Evolutionary conservation across 2,329 filamentous ascomycete species (phyloP), one percentile per base, ranked within the genome.

Genomic region (Fusarium siculi): DNA sequence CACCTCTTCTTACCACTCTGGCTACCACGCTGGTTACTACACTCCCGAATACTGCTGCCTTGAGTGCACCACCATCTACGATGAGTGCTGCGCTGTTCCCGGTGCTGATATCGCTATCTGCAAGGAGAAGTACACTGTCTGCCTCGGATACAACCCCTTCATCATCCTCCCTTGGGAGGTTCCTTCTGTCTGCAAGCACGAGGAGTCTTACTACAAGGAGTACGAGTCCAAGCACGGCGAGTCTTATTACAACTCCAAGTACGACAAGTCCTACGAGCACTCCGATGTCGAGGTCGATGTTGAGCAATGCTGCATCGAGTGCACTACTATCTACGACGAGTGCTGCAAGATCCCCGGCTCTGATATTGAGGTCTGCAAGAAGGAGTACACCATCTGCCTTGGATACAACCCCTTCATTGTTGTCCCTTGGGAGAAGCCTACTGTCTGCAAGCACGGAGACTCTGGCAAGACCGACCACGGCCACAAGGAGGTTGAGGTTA

Each of bases 41-140:
- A 69, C 67, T 18, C 46, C 68, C 15, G 70, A 73, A 42, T 73
- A 73, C 39, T 73, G 70, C 53, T 73, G 70, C 36, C 11, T 63
- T 5, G 52, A 70, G 56, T 73, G 70, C 40, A 73, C 70, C 14
- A 73, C 70, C 23, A 30, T 46, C 49, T 73, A 73, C n/a, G 62
- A 73, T 18, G 32, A 62, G 42, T 73, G 70, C 70, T 73, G 70
- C 7, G n/a, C 36, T 15, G 18, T 32, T 5, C 36, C 44, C 9
- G 70, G 70, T 30, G 60, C 65, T 4, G 56, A 70, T 32, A 63
- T 71, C 16, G 44, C n/a, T 2, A 6, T 63, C 40, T 73, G 70
- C 49, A 73, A 73, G 53, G 11, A 49, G 25, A 16, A 47, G 23
- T 73, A 73, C 60, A 71, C 70, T 14, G 37, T 42, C 47, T 73